These are phyloP conservation scores for Coelastrella sp. DNA, from an alignment of 139 green algal species.

Conservation along the genomic window DNA sequence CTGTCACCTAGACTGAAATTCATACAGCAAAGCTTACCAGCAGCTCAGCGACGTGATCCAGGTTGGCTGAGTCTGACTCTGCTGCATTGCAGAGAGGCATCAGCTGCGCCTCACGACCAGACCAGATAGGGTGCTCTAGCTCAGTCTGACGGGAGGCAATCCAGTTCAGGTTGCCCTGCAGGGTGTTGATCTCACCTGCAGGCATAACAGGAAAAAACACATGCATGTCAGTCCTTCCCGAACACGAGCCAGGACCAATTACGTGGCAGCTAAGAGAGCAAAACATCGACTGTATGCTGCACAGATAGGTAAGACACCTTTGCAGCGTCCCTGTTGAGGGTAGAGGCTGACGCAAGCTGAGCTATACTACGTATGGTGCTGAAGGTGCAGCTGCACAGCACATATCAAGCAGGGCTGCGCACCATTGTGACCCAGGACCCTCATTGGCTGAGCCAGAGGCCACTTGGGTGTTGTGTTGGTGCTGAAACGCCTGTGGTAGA, in stretches of 20 bases:
- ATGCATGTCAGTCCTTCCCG: no score
- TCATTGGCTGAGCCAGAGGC: slow-evolving; percentile 98
- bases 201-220: not conserved
- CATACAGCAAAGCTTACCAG: slow-evolving; percentile 65
- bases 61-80: slow-evolving; percentile 95
- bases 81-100: slow-evolving; percentile 86
- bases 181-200: slow-evolving; percentile 97
- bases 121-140: slow-evolving; percentile 90
- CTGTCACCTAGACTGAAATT: not conserved
- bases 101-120: slow-evolving; percentile 91
- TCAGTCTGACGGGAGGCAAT: slow-evolving; percentile 91
- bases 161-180: slow-evolving; percentile 99
- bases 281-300: no score
- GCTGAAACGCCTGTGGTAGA: slow-evolving; percentile 99
- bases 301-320: no score
- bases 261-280: no score
- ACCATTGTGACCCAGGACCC: slow-evolving; percentile 99
- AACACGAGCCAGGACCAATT: no score
- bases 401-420: slow-evolving; percentile 10
- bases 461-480: slow-evolving; percentile 99
- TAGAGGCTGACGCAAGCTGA: no score
- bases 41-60: slow-evolving; percentile 97
- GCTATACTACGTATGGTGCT: no score
- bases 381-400: not conserved
- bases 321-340: no score